Conservation (phyloP, 2,329 filamentous ascomycete genomes). For the Sarocladium brachiariae region DNA sequence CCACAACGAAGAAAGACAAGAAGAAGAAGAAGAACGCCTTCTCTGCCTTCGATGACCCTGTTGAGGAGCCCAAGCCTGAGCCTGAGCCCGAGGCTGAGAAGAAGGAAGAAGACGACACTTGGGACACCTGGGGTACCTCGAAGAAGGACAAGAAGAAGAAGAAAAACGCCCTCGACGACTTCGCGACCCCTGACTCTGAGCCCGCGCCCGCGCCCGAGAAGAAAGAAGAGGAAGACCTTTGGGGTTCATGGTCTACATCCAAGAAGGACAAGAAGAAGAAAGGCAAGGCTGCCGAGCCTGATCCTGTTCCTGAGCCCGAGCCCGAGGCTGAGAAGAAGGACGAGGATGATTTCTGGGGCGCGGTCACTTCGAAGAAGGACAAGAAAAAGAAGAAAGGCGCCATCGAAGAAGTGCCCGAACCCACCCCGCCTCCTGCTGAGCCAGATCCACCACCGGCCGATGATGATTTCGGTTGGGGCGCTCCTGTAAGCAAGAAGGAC, state of each 20-base stretch:
- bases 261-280: conserved; percentile 20
- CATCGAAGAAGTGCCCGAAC: conserved; percentile 11
- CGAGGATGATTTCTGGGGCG: conserved; percentile 15
- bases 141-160: conserved; percentile 20
- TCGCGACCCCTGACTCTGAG: neutral
- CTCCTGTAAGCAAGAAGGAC: conserved; percentile 16
- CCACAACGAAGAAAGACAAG: conserved; percentile 19
- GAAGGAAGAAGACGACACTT: conserved; percentile 25
- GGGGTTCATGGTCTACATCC: conserved; percentile 16
- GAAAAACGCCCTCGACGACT: neutral
- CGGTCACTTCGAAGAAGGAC: conserved; percentile 24
- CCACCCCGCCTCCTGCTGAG: conserved; percentile 7
- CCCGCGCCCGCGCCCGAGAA: conserved; percentile 17
- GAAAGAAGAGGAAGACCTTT: conserved; percentile 24
- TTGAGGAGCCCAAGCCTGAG: conserved; percentile 20
- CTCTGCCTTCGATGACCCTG: conserved; percentile 14
- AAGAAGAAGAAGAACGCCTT: conserved; percentile 30
- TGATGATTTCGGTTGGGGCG: conserved; percentile 15
- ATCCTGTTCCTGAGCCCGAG: conserved; percentile 2
- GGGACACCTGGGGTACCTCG: conserved; percentile 15
- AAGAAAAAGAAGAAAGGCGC: conserved; percentile 21
- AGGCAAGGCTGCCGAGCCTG: conserved; percentile 5
- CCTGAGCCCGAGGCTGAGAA: conserved; percentile 20
- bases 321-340: conserved; percentile 7
- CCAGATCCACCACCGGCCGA: conserved; percentile 8